Conservation (phyloP, 768 basidiomycete genomes). For the Pulveroboletus sp. region DNA sequence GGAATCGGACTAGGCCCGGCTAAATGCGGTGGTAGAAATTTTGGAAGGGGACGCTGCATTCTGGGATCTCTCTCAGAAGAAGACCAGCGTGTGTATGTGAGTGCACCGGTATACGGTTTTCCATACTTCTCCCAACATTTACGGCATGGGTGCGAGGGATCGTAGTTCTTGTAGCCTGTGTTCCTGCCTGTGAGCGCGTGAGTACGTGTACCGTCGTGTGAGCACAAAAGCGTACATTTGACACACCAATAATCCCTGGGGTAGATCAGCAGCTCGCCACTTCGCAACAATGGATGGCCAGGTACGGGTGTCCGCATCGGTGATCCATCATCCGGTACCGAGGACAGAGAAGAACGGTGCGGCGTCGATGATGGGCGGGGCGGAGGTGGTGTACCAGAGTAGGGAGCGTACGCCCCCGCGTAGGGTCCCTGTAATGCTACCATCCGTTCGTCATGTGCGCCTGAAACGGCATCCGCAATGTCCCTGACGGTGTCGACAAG, state of each 20-base stretch:
- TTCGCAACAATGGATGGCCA: conserved; percentile 62
- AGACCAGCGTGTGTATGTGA: conserved; percentile 48
- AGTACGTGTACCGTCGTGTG: not conserved
- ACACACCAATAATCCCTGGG: conserved; percentile 56
- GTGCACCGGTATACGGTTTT: conserved; percentile 54
- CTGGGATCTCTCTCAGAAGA: conserved; percentile 17
- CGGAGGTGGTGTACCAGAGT: conserved; percentile 11
- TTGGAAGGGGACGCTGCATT: conserved; percentile 30
- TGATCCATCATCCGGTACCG: conserved; percentile 44
- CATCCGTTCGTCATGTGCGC: conserved; percentile 17
- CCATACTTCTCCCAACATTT: conserved; percentile 73
- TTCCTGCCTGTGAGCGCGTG: conserved; percentile 51
- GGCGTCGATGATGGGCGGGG: conserved; percentile 15
- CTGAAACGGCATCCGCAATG: conserved; percentile 27
- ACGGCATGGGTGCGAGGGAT: conserved; percentile 63
- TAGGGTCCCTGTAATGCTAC: conserved; percentile 13
- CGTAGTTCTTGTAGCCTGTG: conserved; percentile 65
- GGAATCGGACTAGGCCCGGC: not conserved
- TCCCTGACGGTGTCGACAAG: conserved; percentile 26
- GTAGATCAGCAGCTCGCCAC: conserved; percentile 65
- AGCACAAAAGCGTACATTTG: conserved; percentile 50
- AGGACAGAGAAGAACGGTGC: conserved; percentile 4
- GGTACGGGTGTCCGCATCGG: conserved; percentile 61
- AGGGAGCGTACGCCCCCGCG: conserved; percentile 17
- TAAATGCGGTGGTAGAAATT: conserved; percentile 20